A percentile compares a stretch with the other conserved stretches of the same genome.
These are phyloP conservation scores for Coniochaeta sp. DNA, from an alignment of 2,329 filamentous ascomycete genomes.

Conservation along the genomic window DNA sequence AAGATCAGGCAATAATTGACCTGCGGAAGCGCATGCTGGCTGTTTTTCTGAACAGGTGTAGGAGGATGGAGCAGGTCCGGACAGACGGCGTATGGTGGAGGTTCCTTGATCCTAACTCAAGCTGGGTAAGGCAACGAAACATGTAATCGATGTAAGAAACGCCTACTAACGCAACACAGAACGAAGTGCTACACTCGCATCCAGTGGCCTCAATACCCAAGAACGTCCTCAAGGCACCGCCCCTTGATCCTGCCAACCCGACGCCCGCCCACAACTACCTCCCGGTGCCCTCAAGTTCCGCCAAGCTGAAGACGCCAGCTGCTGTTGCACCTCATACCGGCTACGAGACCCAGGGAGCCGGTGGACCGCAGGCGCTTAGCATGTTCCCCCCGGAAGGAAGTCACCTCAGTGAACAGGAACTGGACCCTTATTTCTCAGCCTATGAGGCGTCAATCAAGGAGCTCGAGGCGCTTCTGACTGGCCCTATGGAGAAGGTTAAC, in stretches of 20 bases:
- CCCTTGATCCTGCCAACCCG: constrained; percentile 88
- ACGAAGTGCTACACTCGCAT: constrained; percentile 88
- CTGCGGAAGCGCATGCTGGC: constrained; percentile 93
- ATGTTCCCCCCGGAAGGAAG: constrained; percentile 78
- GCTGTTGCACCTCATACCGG: constrained; percentile 19
- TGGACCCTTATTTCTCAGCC: constrained; percentile 92
- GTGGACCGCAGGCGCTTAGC: constrained; percentile 53
- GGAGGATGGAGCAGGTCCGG: constrained; percentile 83
- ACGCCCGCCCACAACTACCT: constrained; percentile 80
- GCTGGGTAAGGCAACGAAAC: constrained; percentile 63
- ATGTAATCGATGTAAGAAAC: background rate
- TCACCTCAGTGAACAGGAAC: constrained; percentile 75
- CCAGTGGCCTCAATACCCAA: constrained; percentile 90
- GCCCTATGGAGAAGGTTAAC: constrained; percentile 96
- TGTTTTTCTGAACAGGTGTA: constrained; percentile 90
- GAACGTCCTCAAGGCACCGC: constrained; percentile 90
- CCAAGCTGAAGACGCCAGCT: constrained; percentile 66
- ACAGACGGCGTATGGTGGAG: constrained; percentile 97
- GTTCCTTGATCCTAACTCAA: constrained; percentile 95
- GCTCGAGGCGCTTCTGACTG: constrained; percentile 78
- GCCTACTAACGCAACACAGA: constrained; percentile 46
- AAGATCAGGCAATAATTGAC: constrained; percentile 95
- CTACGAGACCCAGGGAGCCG: constrained; percentile 19
- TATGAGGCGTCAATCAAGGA: constrained; percentile 92
- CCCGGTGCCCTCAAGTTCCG: constrained; percentile 76